phyloP scores from a whole-genome alignment of 1,284 basidiomycete genomes.

The Fomitiporia mediterranea region DNA sequence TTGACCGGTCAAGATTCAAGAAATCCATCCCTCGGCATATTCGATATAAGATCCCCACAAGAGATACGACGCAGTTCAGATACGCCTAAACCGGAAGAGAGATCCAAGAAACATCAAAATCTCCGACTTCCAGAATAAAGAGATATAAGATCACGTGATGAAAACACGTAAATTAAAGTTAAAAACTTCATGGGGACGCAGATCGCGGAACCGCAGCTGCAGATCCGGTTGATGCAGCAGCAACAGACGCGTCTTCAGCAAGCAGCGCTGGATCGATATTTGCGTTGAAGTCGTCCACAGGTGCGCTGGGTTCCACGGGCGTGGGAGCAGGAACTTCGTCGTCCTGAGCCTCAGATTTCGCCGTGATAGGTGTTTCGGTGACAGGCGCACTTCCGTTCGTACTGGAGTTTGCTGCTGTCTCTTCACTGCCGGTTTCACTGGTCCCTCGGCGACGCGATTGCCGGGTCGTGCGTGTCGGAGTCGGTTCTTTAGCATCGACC shows the following conservation, averaged over 20 bases:
- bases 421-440: conserved; percentile 16
- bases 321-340: neutral
- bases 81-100: neutral
- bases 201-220: neutral
- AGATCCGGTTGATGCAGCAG: neutral
- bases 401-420: neutral
- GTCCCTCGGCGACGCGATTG: conserved; percentile 7
- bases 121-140: too few relatives aligned
- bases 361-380: neutral
- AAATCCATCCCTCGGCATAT: too few relatives aligned
- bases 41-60: neutral
- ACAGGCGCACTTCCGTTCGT: conserved; percentile 3
- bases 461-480: conserved; percentile 14
- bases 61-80: neutral
- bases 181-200: neutral
- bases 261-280: conserved; percentile 15
- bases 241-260: neutral
- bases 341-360: neutral
- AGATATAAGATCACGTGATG: conserved; percentile 3
- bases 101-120: neutral
- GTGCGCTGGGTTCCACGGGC: neutral
- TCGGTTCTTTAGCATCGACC: neutral
- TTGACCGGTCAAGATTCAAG: too few relatives aligned
- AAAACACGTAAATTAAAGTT: conserved; percentile 6
- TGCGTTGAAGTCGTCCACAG: conserved; percentile 4